Base-by-base conservation (phyloP, 371 early-diverging fungal genomes). In the Apophysomyces sp. region DNA sequence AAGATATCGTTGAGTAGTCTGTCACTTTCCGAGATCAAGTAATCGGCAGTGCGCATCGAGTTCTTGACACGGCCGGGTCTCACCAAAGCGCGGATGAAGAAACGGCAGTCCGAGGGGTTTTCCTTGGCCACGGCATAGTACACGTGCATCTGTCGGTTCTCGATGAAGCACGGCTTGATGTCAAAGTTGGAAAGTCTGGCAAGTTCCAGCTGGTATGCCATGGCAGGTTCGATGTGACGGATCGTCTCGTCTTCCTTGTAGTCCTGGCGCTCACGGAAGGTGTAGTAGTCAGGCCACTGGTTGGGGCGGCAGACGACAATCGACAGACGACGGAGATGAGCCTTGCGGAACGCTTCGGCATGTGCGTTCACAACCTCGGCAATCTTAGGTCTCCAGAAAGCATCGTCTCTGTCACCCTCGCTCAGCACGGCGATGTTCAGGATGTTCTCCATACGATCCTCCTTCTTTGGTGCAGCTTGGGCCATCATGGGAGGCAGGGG, bases 51-150 rank as follows among this genome's bases (percentile, higher is more conserved):
- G 29, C 88, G 91, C 62, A 92, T 86, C 2, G 86, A 83, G 54
- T 84, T 84, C 72, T 88, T 87, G 62, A 93, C 83, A 61, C 89
- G 84, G 29, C 93, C 94, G 28, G 98, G 97, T 60, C 96, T 93
- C 30, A 97, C 95, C 63, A 98, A 78, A n/a, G 94, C 95, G 57
- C 99, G 93, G 49, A 98, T 91, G 76, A 98, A 98, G 91, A 98
- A 95, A 34, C 99, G 88, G 57, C 92, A 89, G 74, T 98, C 99
- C 2, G 94, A 81, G 3, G 92, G 82, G 73, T 98, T 96, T 72
- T 94, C 91, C 81, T 96, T 97, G 71, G 94, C 94, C 54, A 91
- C 87, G 32, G 93, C 96, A 72, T 94, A 92, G 89, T 98, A 98
- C 44, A 97, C 90, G 66, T 96, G 97, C 79, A 98, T 86, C 65